These are phyloP conservation scores for Trichothecium roseum DNA, from an alignment of 2,329 filamentous ascomycete genomes.

Conservation along the genomic window DNA sequence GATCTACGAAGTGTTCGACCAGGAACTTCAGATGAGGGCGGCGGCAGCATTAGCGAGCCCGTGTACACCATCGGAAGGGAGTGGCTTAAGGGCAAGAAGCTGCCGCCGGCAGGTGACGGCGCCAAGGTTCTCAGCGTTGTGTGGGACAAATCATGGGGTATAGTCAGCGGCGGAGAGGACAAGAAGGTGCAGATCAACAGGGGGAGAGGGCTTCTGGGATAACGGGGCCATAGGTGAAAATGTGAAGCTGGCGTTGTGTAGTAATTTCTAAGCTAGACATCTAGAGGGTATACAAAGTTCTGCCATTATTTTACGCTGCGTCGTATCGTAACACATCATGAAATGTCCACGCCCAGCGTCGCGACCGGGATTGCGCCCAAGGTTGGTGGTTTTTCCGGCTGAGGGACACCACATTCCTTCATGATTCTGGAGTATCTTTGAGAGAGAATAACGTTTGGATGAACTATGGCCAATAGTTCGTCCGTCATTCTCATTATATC, in stretches of 20 bases:
- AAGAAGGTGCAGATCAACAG: conserved; percentile 89
- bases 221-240: conserved; percentile 14
- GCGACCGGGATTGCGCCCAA: not conserved
- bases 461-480: conserved; percentile 30
- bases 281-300: not conserved
- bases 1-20: conserved; percentile 67
- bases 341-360: not conserved
- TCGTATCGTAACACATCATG: not conserved
- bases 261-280: not conserved
- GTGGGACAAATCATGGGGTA: conserved; percentile 80
- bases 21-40: conserved; percentile 46
- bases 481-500: conserved; percentile 31
- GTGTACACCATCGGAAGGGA: conserved; percentile 69
- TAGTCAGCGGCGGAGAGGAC: conserved; percentile 87
- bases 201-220: conserved; percentile 40
- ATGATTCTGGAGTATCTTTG: no score
- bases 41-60: conserved; percentile 58
- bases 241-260: not conserved
- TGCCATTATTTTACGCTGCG: not conserved
- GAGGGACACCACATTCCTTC: no score
- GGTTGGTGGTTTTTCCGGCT: not conserved
- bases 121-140: conserved; percentile 81
- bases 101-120: conserved; percentile 64
- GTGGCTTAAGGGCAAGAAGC: conserved; percentile 54
- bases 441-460: conserved; percentile 4